These are phyloP conservation scores for Ogataea nitratoaversa DNA, from an alignment of 805 yeast genomes.

Conservation along the genomic window DNA sequence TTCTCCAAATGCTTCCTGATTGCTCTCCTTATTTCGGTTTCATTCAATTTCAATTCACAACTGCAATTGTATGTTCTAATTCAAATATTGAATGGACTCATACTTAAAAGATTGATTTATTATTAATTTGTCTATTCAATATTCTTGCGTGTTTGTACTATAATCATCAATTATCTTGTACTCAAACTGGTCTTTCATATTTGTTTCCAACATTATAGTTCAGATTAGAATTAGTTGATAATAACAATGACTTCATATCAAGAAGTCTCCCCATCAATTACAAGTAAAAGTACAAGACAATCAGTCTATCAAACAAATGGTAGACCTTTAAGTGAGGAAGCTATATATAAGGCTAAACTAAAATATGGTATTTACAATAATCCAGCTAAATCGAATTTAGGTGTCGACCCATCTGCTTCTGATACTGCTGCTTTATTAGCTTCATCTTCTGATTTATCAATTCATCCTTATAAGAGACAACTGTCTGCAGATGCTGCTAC, in stretches of 20 bases:
- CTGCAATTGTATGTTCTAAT: too few relatives aligned
- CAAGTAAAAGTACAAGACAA: constrained; percentile 27
- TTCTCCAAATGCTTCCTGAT: too few relatives aligned
- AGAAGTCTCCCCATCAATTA: constrained; percentile 26
- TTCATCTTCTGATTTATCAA: constrained; percentile 57
- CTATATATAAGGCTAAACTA: constrained; percentile 67
- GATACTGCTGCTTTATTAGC: constrained; percentile 79
- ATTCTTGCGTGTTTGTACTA: too few relatives aligned
- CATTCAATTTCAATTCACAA: too few relatives aligned
- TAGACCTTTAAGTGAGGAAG: constrained; percentile 68
- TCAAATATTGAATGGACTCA: too few relatives aligned
- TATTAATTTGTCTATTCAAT: too few relatives aligned
- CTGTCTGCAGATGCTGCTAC: constrained; percentile 61
- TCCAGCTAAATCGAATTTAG: constrained; percentile 49
- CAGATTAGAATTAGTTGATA: too few relatives aligned
- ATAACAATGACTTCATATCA: constrained; percentile 25
- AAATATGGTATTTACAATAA: constrained; percentile 60
- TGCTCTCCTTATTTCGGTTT: too few relatives aligned
- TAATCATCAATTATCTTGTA: too few relatives aligned
- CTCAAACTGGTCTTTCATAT: too few relatives aligned
- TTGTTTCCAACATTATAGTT: too few relatives aligned
- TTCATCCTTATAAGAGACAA: constrained; percentile 60
- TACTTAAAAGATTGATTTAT: too few relatives aligned
- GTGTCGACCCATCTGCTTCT: constrained; percentile 65
- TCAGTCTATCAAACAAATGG: constrained; percentile 65